A percentile compares a stretch with the other conserved stretches of the same genome.
These are phyloP conservation scores for Aspergillus affinis DNA, from an alignment of 495 filamentous ascomycete genomes.

Conservation along the genomic window DNA sequence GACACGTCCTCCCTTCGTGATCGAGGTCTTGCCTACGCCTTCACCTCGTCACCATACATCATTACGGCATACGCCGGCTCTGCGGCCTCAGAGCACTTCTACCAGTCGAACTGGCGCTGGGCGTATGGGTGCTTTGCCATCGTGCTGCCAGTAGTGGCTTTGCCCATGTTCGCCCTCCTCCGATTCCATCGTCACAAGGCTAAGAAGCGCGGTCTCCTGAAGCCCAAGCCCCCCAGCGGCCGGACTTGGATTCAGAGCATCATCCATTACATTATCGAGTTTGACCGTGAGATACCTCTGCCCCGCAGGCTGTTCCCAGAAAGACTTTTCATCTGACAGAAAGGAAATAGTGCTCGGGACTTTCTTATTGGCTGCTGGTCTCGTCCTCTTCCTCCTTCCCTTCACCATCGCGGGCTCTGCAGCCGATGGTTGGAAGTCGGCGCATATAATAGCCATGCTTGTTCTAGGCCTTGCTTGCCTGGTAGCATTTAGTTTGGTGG, in stretches of 20 bases:
- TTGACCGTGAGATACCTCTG: constrained; percentile 50
- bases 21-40: constrained; percentile 59
- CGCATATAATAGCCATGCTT: constrained; percentile 54
- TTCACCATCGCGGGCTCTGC: constrained; percentile 53
- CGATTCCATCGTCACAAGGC: constrained; percentile 56
- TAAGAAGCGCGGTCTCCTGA: constrained; percentile 38
- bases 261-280: constrained; percentile 55
- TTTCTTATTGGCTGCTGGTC: constrained; percentile 54
- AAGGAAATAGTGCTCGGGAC: constrained; percentile 48
- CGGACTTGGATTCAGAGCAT: constrained; percentile 42
- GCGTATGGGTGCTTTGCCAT: constrained; percentile 60
- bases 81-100: constrained; percentile 36
- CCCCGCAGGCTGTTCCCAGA: too few relatives aligned
- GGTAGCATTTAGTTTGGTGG: constrained; percentile 55
- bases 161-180: constrained; percentile 50
- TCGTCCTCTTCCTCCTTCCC: constrained; percentile 61
- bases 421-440: constrained; percentile 45
- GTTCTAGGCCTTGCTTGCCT: constrained; percentile 55
- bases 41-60: constrained; percentile 52
- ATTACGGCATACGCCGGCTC: constrained; percentile 43
- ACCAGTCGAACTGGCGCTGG: constrained; percentile 60
- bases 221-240: constrained; percentile 32
- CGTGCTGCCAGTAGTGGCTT: constrained; percentile 52
- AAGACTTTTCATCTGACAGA: neutral
- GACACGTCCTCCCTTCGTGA: constrained; percentile 61